phyloP scores from a whole-genome alignment of 2,329 filamentous ascomycete genomes.

The Pseudogymnoascus sp. region DNA sequence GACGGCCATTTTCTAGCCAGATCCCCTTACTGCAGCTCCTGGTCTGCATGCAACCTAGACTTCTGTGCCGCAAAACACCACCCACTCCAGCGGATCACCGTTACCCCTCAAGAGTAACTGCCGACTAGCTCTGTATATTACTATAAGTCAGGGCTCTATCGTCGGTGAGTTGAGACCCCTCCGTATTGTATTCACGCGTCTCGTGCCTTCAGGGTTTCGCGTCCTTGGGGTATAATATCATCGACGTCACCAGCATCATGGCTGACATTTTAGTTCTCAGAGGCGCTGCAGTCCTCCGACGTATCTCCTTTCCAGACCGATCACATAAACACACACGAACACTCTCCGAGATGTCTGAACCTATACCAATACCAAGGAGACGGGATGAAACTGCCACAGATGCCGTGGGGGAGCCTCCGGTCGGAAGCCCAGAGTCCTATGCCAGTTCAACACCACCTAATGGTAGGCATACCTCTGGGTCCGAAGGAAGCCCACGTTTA shows the following conservation, averaged over 20 bases:
- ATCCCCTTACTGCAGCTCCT: neutral
- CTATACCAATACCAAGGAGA: constrained; percentile 30
- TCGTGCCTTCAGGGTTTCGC: neutral
- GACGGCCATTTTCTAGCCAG: neutral
- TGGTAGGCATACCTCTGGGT: constrained; percentile 37
- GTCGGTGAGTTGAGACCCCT: neutral
- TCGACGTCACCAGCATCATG: constrained; percentile 24
- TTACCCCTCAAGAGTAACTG: constrained; percentile 4
- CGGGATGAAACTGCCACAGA: constrained; percentile 13
- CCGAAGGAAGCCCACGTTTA: constrained; percentile 45
- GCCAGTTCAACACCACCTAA: constrained; percentile 41
- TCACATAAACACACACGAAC: constrained; percentile 31
- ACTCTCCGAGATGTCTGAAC: constrained; percentile 38
- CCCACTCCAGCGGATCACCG: neutral
- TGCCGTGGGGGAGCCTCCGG: neutral
- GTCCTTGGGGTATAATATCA: constrained; percentile 1
- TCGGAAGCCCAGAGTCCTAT: constrained; percentile 26
- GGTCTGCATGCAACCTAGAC: neutral
- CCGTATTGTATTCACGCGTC: neutral
- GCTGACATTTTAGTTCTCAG: constrained; percentile 37
- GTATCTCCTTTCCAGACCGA: constrained; percentile 34
- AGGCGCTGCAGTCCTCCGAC: constrained; percentile 34
- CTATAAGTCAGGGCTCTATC: constrained; percentile 3
- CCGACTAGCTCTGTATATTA: constrained; percentile 3
- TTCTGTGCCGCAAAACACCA: neutral